Conservation (phyloP, 768 basidiomycete species). For the Crucibulum laeve region DNA sequence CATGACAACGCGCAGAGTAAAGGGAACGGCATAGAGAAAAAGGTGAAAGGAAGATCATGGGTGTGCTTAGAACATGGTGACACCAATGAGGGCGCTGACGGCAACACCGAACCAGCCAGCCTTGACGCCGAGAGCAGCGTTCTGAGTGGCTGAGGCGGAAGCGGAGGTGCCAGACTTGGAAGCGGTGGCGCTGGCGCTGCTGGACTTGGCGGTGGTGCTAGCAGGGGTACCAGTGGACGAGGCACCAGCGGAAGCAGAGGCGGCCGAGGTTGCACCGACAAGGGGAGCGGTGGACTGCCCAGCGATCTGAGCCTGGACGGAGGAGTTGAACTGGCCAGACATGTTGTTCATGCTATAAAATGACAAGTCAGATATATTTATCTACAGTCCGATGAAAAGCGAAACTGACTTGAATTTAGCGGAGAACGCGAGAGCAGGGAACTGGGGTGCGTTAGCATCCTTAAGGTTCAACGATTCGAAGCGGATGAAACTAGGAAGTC, state of each 20-base stretch:
- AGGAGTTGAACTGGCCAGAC: constrained; percentile 63
- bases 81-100: constrained; percentile 29
- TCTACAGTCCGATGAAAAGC: background rate
- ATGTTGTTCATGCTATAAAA: constrained; percentile 54
- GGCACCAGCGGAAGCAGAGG: constrained; percentile 17
- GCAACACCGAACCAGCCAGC: constrained; percentile 29
- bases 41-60: constrained; percentile 1
- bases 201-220: constrained; percentile 12
- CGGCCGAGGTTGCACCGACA: constrained; percentile 29
- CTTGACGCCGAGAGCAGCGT: constrained; percentile 19
- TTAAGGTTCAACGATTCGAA: constrained; percentile 55
- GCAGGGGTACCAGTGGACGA: constrained; percentile 12
- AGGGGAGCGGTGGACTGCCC: constrained; percentile 58
- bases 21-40: constrained; percentile 2
- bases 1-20: background rate
- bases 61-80: constrained; percentile 28
- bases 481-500: constrained; percentile 64
- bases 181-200: constrained; percentile 12
- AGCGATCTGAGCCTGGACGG: constrained; percentile 52
- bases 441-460: constrained; percentile 48
- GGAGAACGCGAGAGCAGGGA: constrained; percentile 69
- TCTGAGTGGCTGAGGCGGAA: constrained; percentile 10
- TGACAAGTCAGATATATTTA: background rate
- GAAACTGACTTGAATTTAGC: constrained; percentile 66
- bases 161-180: constrained; percentile 3